These are phyloP conservation scores for Sporothrix inflata DNA, from an alignment of 2,329 filamentous ascomycete genomes.

Conservation along the genomic window DNA sequence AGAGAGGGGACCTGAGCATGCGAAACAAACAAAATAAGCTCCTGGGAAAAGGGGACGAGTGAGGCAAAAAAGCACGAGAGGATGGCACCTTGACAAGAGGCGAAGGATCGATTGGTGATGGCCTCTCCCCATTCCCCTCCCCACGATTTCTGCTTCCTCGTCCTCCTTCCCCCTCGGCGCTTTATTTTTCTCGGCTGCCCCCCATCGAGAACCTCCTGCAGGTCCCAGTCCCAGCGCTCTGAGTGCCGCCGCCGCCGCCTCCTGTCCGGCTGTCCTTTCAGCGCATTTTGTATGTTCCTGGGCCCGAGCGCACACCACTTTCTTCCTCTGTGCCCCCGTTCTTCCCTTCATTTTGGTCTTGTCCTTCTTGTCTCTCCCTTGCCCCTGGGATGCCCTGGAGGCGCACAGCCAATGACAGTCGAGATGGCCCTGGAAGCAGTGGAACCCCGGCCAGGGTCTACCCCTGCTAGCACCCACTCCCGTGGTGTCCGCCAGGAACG, in stretches of 20 bases:
- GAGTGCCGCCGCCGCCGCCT: slow-evolving; percentile 1
- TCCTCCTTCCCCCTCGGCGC: background rate
- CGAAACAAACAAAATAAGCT: slow-evolving; percentile 13
- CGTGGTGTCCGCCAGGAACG: slow-evolving; percentile 29
- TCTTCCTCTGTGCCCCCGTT: background rate
- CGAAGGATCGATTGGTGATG: background rate
- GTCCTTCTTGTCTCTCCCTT: background rate
- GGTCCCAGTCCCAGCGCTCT: background rate
- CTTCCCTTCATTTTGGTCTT: background rate
- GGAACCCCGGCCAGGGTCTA: slow-evolving; percentile 1
- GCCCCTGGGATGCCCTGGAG: slow-evolving; percentile 19
- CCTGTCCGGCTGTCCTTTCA: background rate
- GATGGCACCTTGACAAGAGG: background rate
- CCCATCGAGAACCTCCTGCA: background rate
- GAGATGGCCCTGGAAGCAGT: background rate
- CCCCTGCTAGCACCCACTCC: slow-evolving; percentile 28
- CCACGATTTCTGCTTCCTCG: slow-evolving; percentile 5
- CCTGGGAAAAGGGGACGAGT: background rate
- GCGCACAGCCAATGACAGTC: slow-evolving; percentile 22
- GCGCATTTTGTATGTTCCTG: slow-evolving; percentile 4
- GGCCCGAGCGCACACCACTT: slow-evolving; percentile 18
- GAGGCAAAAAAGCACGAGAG: background rate
- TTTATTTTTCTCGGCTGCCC: background rate
- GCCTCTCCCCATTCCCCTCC: slow-evolving; percentile 12
- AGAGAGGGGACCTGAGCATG: background rate